A percentile compares a stretch with the other conserved stretches of the same genome.
These are phyloP conservation scores for Steccherinum ochraceum DNA, from an alignment of 768 basidiomycete genomes.

Conservation along the genomic window DNA sequence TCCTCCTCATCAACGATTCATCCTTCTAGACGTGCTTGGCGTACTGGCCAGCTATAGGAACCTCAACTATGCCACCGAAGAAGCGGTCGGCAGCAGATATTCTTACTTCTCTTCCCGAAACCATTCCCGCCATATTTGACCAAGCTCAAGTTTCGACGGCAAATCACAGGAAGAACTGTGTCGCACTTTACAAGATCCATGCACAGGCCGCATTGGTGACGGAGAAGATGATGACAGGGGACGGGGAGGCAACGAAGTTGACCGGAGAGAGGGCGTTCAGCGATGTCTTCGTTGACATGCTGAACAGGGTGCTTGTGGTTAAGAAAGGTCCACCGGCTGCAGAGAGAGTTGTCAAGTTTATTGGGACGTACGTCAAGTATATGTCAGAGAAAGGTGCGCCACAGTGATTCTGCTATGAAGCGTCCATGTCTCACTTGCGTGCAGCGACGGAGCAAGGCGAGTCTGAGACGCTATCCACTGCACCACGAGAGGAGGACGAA, in stretches of 20 bases:
- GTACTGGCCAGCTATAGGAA: too few relatives aligned
- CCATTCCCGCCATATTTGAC: conserved; percentile 28
- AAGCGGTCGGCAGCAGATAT: too few relatives aligned
- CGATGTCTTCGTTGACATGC: conserved; percentile 33
- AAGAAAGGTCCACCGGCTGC: conserved; percentile 44
- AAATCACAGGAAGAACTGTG: conserved; percentile 46
- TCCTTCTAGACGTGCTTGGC: too few relatives aligned
- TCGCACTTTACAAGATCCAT: conserved; percentile 39
- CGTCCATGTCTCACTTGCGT: conserved; percentile 11
- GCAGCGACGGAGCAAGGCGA: background rate
- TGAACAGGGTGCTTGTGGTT: conserved; percentile 34
- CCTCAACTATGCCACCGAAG: too few relatives aligned
- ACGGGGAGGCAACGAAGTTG: conserved; percentile 24
- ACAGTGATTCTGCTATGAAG: too few relatives aligned
- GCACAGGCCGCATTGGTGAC: conserved; percentile 24
- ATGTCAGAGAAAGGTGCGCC: conserved; percentile 38
- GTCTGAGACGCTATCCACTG: conserved; percentile 16
- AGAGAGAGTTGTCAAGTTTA: conserved; percentile 42
- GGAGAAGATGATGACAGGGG: conserved; percentile 20
- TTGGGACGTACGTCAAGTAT: conserved; percentile 38
- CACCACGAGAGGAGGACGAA: conserved; percentile 40
- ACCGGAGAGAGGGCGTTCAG: conserved; percentile 42
- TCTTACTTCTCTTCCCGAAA: background rate
- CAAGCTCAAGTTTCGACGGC: conserved; percentile 37
- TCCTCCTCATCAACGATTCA: too few relatives aligned